phyloP scores from a whole-genome alignment of 129 eudicot genomes.

The Sambucus nigra region DNA sequence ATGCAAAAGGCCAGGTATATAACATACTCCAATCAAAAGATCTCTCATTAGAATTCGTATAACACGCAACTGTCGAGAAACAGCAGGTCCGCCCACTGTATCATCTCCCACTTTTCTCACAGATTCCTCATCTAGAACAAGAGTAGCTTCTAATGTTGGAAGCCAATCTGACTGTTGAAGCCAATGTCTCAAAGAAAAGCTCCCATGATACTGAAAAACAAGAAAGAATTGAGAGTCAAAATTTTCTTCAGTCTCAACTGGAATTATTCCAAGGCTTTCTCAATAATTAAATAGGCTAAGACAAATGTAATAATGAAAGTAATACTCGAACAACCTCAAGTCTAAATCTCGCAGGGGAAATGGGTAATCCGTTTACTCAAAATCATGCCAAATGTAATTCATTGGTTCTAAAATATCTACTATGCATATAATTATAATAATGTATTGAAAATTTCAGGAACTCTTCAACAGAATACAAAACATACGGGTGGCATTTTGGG shows the following conservation, averaged over 20 bases:
- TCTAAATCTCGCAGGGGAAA: too few relatives aligned
- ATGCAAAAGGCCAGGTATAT: background rate
- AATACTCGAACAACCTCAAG: too few relatives aligned
- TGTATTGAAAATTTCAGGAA: too few relatives aligned
- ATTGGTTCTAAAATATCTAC: too few relatives aligned
- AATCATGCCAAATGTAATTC: too few relatives aligned
- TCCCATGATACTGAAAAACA: conserved; percentile 72
- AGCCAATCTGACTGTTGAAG: conserved; percentile 95
- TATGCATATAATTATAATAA: too few relatives aligned
- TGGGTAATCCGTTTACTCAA: too few relatives aligned
- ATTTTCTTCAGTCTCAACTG: background rate
- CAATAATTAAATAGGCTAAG: background rate
- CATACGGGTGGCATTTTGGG: too few relatives aligned
- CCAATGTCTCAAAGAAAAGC: conserved; percentile 97
- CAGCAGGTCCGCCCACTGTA: conserved; percentile 91
- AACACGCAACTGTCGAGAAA: conserved; percentile 81
- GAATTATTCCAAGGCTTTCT: background rate
- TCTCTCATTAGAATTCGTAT: conserved; percentile 88
- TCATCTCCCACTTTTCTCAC: conserved; percentile 91
- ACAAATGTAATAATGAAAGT: background rate
- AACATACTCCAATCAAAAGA: conserved; percentile 89
- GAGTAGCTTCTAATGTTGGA: conserved; percentile 96
- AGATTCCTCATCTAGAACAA: conserved; percentile 94
- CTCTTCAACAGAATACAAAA: too few relatives aligned
- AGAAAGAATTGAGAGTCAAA: background rate